Percentiles rank a stretch among this genome's conserved stretches.
phyloP scores from a whole-genome alignment of 768 basidiomycete species.

The Tulasnella sp. region DNA sequence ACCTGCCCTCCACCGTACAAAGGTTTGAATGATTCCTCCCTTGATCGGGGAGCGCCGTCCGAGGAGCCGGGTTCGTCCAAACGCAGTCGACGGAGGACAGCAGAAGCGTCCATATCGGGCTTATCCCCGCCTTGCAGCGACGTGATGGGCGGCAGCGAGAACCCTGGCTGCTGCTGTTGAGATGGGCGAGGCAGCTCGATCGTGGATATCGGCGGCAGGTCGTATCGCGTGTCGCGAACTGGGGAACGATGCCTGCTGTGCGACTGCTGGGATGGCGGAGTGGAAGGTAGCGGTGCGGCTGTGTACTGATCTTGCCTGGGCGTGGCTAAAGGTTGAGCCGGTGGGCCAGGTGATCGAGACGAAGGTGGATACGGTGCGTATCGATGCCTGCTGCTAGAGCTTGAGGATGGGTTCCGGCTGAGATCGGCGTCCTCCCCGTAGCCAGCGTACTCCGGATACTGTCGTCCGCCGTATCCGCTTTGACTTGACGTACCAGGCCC shows the following conservation, averaged over 20 bases:
- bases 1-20: not conserved
- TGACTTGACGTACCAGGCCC: not conserved
- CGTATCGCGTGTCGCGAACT: slow-evolving; percentile 17
- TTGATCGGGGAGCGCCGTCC: not conserved
- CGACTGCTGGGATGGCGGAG: not conserved
- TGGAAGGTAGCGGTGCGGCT: slow-evolving; percentile 1
- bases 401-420: not conserved
- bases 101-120: slow-evolving; percentile 25
- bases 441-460: not conserved
- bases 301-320: slow-evolving; percentile 8
- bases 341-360: not conserved
- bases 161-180: not conserved
- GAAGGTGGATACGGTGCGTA: slow-evolving; percentile 12
- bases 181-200: slow-evolving; percentile 17
- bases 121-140: slow-evolving; percentile 12
- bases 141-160: slow-evolving; percentile 22
- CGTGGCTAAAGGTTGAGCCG: slow-evolving; percentile 3
- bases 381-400: slow-evolving; percentile 14
- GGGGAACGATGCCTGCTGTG: not conserved
- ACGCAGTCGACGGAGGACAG: slow-evolving; percentile 24
- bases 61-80: slow-evolving; percentile 23
- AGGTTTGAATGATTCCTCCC: not conserved
- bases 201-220: slow-evolving; percentile 27
- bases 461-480: not conserved
- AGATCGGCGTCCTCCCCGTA: not conserved